Conservation (phyloP, 768 basidiomycete species). For the Boletellus ananiceps region DNA sequence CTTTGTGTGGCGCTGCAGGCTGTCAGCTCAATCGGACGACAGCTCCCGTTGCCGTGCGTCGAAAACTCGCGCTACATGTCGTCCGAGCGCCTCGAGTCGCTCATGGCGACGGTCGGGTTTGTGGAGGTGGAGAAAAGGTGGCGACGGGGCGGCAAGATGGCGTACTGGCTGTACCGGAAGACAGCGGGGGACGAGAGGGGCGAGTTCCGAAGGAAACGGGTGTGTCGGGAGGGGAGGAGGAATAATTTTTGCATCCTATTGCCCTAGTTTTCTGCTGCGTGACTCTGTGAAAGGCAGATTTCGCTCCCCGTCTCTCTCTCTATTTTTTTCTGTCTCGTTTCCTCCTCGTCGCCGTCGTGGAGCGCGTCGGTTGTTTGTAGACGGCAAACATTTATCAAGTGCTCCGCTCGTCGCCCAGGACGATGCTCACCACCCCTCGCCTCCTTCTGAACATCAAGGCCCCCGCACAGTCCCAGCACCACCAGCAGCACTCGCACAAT, state of each 20-base stretch:
- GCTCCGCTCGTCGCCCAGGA: constrained; percentile 16
- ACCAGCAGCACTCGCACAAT: constrained; percentile 25
- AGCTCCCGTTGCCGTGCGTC: constrained; percentile 86
- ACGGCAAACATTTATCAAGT: constrained; percentile 25
- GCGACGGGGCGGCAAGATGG: constrained; percentile 76
- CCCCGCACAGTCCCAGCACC: constrained; percentile 22
- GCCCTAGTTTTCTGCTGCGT: not conserved
- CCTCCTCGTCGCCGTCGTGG: constrained; percentile 9
- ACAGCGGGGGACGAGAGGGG: constrained; percentile 1
- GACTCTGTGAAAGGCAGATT: constrained; percentile 11
- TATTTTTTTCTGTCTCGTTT: no score
- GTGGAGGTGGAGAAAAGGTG: constrained; percentile 52
- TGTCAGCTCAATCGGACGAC: constrained; percentile 9
- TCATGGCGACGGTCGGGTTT: constrained; percentile 68
- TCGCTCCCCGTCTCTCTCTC: no score
- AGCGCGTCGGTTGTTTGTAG: constrained; percentile 31
- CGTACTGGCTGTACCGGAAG: constrained; percentile 79
- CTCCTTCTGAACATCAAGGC: constrained; percentile 32
- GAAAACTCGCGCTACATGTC: constrained; percentile 82
- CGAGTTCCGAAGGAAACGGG: constrained; percentile 49
- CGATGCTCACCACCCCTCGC: constrained; percentile 33
- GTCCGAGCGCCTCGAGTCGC: constrained; percentile 46
- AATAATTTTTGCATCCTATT: constrained; percentile 76
- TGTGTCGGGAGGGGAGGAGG: constrained; percentile 60
- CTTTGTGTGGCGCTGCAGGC: not conserved